Evolutionary conservation across 805 yeast genomes (phyloP).

Genomic region (Isabelozyma heimii): DNA sequence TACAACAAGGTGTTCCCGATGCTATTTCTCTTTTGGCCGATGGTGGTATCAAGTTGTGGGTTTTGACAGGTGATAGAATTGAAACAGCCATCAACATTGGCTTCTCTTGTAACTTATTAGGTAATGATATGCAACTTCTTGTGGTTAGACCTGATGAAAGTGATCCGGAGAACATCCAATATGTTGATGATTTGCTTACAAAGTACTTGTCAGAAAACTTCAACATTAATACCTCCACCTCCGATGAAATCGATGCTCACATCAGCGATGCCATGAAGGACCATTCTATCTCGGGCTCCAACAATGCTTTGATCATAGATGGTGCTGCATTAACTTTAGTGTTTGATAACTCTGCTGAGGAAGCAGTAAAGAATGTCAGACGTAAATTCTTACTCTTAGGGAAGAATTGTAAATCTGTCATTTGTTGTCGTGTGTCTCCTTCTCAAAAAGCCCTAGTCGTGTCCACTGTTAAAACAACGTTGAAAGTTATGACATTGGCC

Average conservation of each 20-base stretch:
- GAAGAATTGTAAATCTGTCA: slow-evolving; percentile 73
- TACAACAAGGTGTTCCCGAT: slow-evolving; percentile 77
- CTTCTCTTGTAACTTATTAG: slow-evolving; percentile 69
- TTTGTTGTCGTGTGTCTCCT: slow-evolving; percentile 83
- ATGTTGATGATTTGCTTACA: slow-evolving; percentile 40
- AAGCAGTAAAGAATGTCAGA: slow-evolving; percentile 10
- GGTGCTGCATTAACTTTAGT: slow-evolving; percentile 59
- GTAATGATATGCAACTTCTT: slow-evolving; percentile 64
- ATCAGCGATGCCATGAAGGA: slow-evolving; percentile 52
- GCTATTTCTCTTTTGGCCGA: slow-evolving; percentile 61
- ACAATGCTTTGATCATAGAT: slow-evolving; percentile 64
- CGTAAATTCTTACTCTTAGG: slow-evolving; percentile 66
- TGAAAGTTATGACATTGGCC: slow-evolving; percentile 74
- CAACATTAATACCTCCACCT: slow-evolving; percentile 36
- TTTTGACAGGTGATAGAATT: slow-evolving; percentile 76
- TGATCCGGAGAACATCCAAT: slow-evolving; percentile 43
- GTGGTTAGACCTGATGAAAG: slow-evolving; percentile 60
- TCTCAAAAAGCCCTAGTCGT: slow-evolving; percentile 80
- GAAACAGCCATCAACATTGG: slow-evolving; percentile 86
- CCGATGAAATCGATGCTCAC: slow-evolving; percentile 29
- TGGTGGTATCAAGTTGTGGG: slow-evolving; percentile 83
- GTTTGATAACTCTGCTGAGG: slow-evolving; percentile 24
- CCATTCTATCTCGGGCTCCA: slow-evolving; percentile 61
- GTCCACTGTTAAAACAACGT: slow-evolving; percentile 56
- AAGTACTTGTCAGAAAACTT: slow-evolving; percentile 49